phyloP scores from a whole-genome alignment of 768 basidiomycete species.

The Lentinus tigrinus region DNA sequence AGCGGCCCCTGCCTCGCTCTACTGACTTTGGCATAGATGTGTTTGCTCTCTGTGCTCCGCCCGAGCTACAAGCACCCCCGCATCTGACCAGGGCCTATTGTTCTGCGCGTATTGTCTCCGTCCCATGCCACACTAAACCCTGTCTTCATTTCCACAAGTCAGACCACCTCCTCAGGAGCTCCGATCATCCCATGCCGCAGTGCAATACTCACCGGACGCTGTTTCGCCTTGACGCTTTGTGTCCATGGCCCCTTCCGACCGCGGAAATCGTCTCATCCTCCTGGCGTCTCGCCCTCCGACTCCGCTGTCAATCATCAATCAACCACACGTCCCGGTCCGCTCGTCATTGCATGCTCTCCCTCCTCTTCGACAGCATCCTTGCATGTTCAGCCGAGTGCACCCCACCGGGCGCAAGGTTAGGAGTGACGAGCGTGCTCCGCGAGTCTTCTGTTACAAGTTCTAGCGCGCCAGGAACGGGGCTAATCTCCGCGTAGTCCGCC shows the following conservation, averaged over 20 bases:
- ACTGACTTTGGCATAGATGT: too few species aligned
- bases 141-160: slow-evolving; percentile 8
- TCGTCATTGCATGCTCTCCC: too few species aligned
- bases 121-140: slow-evolving; percentile 3
- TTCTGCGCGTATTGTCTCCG: slow-evolving; percentile 4
- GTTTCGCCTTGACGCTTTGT: neutral
- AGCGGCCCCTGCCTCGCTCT: neutral
- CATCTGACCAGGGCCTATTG: slow-evolving; percentile 13
- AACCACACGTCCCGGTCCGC: too few species aligned
- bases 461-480: neutral
- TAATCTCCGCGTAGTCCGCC: neutral
- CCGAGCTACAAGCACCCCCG: neutral
- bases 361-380: neutral
- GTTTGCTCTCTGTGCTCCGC: neutral
- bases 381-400: too few species aligned
- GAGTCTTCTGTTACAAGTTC: too few species aligned
- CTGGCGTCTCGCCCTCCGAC: slow-evolving; percentile 2
- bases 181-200: neutral
- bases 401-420: too few species aligned
- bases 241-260: neutral
- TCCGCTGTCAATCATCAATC: neutral
- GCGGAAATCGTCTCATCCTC: neutral
- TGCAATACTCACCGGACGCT: neutral
- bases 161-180: slow-evolving; percentile 6
- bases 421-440: too few species aligned